phyloP scores from a whole-genome alignment of 129 eudicot species.

The Lactuca sativa region DNA sequence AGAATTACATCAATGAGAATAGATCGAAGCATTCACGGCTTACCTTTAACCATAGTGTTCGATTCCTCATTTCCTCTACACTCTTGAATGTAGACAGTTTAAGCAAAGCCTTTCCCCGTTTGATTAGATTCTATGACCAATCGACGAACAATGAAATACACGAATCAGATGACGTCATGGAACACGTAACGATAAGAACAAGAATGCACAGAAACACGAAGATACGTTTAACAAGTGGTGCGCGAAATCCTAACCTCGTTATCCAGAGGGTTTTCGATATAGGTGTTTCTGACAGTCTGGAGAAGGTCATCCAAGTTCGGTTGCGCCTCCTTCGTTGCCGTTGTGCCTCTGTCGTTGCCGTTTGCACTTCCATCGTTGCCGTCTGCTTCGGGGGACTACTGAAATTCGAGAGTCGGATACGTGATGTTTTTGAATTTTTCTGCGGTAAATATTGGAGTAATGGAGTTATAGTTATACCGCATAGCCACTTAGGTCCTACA shows the following conservation, averaged over 20 bases:
- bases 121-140: slow-evolving; percentile 54
- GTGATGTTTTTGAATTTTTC: too few relatives aligned
- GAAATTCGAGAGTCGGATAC: too few relatives aligned
- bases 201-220: background rate
- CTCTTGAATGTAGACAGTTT: slow-evolving; percentile 66
- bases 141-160: background rate
- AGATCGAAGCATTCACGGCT: too few relatives aligned
- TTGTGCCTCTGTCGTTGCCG: slow-evolving; percentile 4
- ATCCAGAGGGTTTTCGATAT: slow-evolving; percentile 66
- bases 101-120: slow-evolving; percentile 87
- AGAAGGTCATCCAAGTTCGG: slow-evolving; percentile 62
- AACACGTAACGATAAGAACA: background rate
- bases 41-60: slow-evolving; percentile 63
- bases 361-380: slow-evolving; percentile 53
- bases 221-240: background rate
- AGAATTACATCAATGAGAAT: background rate
- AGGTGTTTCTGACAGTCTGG: slow-evolving; percentile 61
- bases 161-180: background rate
- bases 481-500: too few relatives aligned
- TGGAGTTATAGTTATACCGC: too few relatives aligned
- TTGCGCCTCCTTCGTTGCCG: too few relatives aligned
- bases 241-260: slow-evolving; percentile 45
- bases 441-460: too few relatives aligned
- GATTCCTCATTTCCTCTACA: slow-evolving; percentile 60
- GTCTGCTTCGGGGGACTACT: too few relatives aligned